Base-by-base conservation (phyloP, 768 basidiomycete species). In the Termitomyces sp. region DNA sequence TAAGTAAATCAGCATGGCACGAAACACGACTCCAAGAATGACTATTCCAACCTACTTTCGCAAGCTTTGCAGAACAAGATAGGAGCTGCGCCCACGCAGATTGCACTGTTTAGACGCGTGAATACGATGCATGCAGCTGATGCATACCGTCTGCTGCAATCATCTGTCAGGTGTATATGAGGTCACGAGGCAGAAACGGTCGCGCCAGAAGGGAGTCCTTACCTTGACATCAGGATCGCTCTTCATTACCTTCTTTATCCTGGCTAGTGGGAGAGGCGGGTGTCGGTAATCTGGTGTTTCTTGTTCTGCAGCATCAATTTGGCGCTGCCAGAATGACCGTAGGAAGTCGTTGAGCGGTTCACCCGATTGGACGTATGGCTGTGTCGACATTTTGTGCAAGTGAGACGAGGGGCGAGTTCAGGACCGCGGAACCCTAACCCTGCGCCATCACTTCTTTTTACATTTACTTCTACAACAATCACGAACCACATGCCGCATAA, bases 171-270 rank as follows among this genome's bases (percentile, higher is more conserved):
- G 50, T 57, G 41, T 47, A 47, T 56, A 27, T 52, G 19, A 46
- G 28, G 34, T 34, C 48, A 28, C 63, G 32, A 42, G n/a, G 39
- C 17, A 52, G 57, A 51, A 25, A 41, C 54, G 9, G 21, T 55
- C 52, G 60, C 52, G 59, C 42, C 42, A 52, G 44, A 40, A 19
- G 23, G 30, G 17, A 32, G 35, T 23, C 67, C 84, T 66, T 68
- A 96, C 94, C 83, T 94, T 94, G 61, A 98, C 93, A 64, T 95
- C 93, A 3, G 93, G 91, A 74, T 94, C 94, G 70, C 89, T 95
- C 79, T 98, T 98, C 92, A 98, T 97, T 56, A 98, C 96, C 71
- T 98, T 98, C 79, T 98, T 98, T 66, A 98, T 97, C 68, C 97
- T 78, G 17, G 97, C 97, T 30, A 99, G 76, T 3, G 96, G 96